A percentile compares a stretch with the other conserved stretches of the same genome.
These are phyloP conservation scores for Brassica rapa DNA, from an alignment of 345 rosid genomes.

Conservation along the genomic window DNA sequence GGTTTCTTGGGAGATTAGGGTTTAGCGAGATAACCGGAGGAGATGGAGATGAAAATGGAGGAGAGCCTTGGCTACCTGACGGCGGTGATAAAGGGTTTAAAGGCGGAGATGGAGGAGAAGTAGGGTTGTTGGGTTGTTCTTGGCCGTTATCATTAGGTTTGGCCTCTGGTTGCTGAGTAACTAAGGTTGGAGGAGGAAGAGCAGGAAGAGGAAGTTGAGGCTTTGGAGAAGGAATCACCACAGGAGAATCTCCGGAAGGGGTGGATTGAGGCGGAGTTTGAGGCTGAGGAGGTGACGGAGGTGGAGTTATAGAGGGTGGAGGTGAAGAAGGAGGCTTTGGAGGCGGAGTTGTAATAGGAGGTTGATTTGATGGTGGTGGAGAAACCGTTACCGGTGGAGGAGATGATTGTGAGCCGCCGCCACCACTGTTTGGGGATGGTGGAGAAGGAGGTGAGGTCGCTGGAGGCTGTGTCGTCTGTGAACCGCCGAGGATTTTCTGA, in stretches of 20 bases:
- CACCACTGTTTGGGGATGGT: constrained; percentile 15
- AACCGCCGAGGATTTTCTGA: constrained; percentile 19
- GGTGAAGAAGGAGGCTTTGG: constrained; percentile 34
- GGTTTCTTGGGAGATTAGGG: constrained; percentile 26
- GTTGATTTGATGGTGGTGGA: constrained; percentile 15
- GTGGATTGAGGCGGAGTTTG: constrained; percentile 34
- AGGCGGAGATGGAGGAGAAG: constrained; percentile 28
- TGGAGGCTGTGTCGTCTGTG: constrained; percentile 34
- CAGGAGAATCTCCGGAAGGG: constrained; percentile 20
- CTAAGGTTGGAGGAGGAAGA: constrained; percentile 30
- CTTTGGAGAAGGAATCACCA: constrained; percentile 20
- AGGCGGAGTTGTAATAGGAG: constrained; percentile 22
- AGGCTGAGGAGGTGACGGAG: constrained; percentile 39
- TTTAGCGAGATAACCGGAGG: not conserved
- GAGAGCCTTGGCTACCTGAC: constrained; percentile 20
- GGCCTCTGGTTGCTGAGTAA: constrained; percentile 28
- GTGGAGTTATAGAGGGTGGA: constrained; percentile 34
- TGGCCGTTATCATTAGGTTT: constrained; percentile 4
- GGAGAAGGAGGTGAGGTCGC: constrained; percentile 39
- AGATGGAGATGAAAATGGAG: constrained; percentile 15
- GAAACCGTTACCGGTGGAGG: constrained; percentile 30
- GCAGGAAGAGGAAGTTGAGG: constrained; percentile 36
- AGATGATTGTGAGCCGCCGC: constrained; percentile 21
- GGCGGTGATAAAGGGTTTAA: constrained; percentile 18
- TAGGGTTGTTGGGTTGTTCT: constrained; percentile 29